phyloP scores from a whole-genome alignment of 768 basidiomycete species.

The Amanita rimosa region DNA sequence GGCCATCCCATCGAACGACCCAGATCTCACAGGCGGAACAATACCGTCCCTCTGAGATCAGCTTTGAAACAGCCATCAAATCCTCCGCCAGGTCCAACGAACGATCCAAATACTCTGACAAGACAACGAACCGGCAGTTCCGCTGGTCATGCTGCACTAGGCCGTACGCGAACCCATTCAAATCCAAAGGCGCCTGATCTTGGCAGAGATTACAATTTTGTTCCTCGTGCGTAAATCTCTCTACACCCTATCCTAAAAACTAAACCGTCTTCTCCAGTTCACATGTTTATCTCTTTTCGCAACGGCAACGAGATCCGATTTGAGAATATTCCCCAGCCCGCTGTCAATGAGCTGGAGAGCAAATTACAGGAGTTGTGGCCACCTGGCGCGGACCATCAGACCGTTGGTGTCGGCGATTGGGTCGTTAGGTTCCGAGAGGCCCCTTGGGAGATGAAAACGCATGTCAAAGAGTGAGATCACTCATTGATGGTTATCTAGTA shows the following conservation, averaged over 20 bases:
- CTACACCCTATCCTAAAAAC: neutral
- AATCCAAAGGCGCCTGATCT: slow-evolving; percentile 6
- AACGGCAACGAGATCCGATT: slow-evolving; percentile 53
- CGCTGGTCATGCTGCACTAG: slow-evolving; percentile 8
- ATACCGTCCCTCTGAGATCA: slow-evolving; percentile 33
- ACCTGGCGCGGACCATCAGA: slow-evolving; percentile 42
- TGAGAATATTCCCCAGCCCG: slow-evolving; percentile 37
- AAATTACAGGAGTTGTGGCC: slow-evolving; percentile 50
- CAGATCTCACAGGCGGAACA: slow-evolving; percentile 14
- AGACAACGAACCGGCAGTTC: slow-evolving; percentile 14
- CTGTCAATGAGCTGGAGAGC: slow-evolving; percentile 47
- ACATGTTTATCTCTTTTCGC: slow-evolving; percentile 62
- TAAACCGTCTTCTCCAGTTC: slow-evolving; percentile 32
- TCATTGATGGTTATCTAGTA: neutral
- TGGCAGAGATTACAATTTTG: slow-evolving; percentile 3
- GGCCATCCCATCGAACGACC: neutral
- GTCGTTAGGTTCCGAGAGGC: slow-evolving; percentile 50
- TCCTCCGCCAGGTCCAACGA: slow-evolving; percentile 10
- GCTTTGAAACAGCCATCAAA: slow-evolving; percentile 40
- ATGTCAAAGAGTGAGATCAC: slow-evolving; percentile 40
- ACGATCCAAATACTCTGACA: slow-evolving; percentile 13
- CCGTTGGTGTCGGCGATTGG: slow-evolving; percentile 22
- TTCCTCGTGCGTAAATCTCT: slow-evolving; percentile 6
- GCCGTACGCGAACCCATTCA: slow-evolving; percentile 9
- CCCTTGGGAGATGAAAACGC: slow-evolving; percentile 58